These are phyloP conservation scores for Lachancea quebecensis DNA, from an alignment of 805 yeast genomes.

Conservation along the genomic window DNA sequence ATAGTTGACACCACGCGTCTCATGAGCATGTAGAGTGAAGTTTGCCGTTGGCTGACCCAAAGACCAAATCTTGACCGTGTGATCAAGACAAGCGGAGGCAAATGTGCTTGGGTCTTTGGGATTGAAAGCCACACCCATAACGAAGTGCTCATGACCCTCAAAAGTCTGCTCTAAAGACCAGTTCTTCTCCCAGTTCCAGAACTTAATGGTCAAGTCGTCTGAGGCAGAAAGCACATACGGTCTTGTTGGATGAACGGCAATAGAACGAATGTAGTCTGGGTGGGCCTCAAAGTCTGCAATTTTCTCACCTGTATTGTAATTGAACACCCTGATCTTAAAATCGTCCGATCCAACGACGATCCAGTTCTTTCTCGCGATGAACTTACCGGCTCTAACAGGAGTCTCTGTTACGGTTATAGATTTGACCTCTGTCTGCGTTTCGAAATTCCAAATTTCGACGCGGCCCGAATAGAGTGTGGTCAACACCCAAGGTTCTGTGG, in stretches of 20 bases:
- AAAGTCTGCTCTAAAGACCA: conserved; percentile 88
- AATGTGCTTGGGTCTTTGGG: conserved; percentile 97
- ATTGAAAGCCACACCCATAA: conserved; percentile 90
- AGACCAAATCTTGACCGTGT: conserved; percentile 96
- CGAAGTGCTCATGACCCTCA: conserved; percentile 94
- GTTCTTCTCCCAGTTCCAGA: conserved; percentile 96
- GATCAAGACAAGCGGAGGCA: conserved; percentile 94
- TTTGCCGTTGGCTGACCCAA: conserved; percentile 82
- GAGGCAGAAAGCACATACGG: conserved; percentile 84
- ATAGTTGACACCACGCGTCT: conserved; percentile 87
- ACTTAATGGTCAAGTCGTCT: conserved; percentile 84
- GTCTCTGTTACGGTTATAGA: conserved; percentile 91
- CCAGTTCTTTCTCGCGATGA: conserved; percentile 96
- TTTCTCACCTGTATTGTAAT: conserved; percentile 92
- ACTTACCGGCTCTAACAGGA: conserved; percentile 93
- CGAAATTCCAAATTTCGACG: conserved; percentile 91
- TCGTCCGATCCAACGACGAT: conserved; percentile 94
- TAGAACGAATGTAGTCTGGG: conserved; percentile 89
- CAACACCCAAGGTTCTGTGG: conserved; percentile 94
- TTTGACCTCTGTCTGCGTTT: conserved; percentile 71
- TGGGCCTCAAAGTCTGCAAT: conserved; percentile 95
- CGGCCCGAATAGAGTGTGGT: conserved; percentile 80
- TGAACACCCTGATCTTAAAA: conserved; percentile 86
- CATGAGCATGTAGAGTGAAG: conserved; percentile 87
- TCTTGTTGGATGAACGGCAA: conserved; percentile 91